phyloP scores from a whole-genome alignment of 345 rosid genomes.

The Populus alba region DNA sequence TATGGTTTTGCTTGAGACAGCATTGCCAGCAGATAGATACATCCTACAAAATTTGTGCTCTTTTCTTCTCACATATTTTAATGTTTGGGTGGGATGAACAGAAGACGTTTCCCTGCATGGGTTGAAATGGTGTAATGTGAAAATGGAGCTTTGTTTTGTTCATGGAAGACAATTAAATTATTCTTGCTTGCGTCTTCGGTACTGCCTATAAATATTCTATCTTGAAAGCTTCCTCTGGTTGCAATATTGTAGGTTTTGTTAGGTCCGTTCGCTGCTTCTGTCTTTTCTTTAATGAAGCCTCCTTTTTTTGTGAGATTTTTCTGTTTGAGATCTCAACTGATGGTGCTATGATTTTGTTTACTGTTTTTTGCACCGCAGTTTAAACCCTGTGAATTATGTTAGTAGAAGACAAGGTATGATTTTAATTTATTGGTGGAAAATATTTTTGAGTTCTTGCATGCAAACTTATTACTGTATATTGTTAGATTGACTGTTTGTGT shows the following conservation, averaged over 20 bases:
- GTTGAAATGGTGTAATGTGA: conserved; percentile 1
- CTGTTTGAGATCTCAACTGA: not conserved
- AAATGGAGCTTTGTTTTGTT: not conserved
- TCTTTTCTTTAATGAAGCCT: not conserved
- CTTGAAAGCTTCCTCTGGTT: not conserved
- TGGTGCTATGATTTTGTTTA: not conserved
- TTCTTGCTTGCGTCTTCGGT: not conserved
- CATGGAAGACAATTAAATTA: not conserved
- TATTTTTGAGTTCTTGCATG: too few relatives aligned
- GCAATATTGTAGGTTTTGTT: not conserved
- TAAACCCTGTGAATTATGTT: not conserved
- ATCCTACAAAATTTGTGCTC: not conserved
- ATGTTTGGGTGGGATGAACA: conserved; percentile 1
- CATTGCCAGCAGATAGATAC: not conserved
- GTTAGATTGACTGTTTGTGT: too few relatives aligned
- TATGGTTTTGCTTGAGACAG: not conserved
- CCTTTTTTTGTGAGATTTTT: not conserved
- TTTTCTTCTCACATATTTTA: not conserved
- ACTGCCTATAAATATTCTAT: not conserved
- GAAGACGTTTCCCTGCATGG: not conserved
- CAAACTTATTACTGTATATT: too few relatives aligned
- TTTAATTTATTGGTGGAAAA: not conserved
- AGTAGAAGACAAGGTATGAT: not conserved
- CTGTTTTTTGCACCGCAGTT: not conserved
- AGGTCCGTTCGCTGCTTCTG: not conserved